Evolutionary conservation across 768 basidiomycete genomes (phyloP).

Genomic region (Termitomyces sp.): DNA sequence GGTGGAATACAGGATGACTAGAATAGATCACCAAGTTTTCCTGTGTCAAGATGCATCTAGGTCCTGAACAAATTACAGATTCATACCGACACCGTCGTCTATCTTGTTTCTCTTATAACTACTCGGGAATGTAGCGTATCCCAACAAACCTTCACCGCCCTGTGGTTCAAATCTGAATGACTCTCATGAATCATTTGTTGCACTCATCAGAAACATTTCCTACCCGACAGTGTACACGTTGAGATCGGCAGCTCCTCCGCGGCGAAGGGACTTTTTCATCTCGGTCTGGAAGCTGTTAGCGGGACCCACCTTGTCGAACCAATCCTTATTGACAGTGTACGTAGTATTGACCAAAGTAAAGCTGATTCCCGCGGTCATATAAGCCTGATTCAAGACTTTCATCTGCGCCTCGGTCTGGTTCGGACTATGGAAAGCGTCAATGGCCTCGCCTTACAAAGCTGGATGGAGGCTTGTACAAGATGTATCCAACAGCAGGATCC

Average conservation of each 20-base stretch:
- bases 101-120: conserved; percentile 29
- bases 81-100: conserved; percentile 40
- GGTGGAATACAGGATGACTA: conserved; percentile 26
- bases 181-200: background rate
- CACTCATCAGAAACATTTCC: background rate
- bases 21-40: background rate
- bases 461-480: conserved; percentile 27
- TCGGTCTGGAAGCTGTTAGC: conserved; percentile 29
- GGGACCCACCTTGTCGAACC: conserved; percentile 44
- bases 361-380: conserved; percentile 27
- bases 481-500: conserved; percentile 29
- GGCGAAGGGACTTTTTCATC: conserved; percentile 43
- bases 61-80: background rate
- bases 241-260: conserved; percentile 35
- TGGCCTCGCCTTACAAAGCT: no score
- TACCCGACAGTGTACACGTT: conserved; percentile 51
- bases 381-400: conserved; percentile 36
- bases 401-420: conserved; percentile 32
- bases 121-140: conserved; percentile 48
- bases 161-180: conserved; percentile 20
- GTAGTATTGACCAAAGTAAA: conserved; percentile 36
- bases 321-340: conserved; percentile 38
- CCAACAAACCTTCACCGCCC: conserved; percentile 33
- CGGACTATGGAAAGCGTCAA: background rate
- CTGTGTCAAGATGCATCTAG: background rate